These are phyloP conservation scores for Boeremia exigua DNA, from an alignment of 2,329 filamentous ascomycete genomes.

Conservation along the genomic window DNA sequence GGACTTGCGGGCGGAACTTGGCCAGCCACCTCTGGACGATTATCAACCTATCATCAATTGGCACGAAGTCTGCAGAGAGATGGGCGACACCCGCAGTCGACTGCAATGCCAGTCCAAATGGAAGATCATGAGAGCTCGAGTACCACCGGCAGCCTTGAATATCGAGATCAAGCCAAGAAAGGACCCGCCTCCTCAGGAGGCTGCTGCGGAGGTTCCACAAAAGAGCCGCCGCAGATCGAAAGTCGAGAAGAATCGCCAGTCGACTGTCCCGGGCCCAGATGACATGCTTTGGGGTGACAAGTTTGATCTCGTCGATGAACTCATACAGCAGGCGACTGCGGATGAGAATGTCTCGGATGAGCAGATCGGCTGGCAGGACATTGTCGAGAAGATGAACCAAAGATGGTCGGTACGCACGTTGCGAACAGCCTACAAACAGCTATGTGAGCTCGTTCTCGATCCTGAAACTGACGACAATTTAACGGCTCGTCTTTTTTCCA, in stretches of 20 bases:
- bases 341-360: constrained; percentile 31
- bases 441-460: constrained; percentile 17
- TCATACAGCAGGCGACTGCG: constrained; percentile 20
- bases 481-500: constrained; percentile 23
- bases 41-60: constrained; percentile 67
- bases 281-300: constrained; percentile 52
- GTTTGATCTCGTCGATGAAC: constrained; percentile 49
- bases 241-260: background rate
- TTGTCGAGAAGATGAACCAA: constrained; percentile 7
- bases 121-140: constrained; percentile 48
- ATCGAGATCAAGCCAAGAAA: constrained; percentile 23
- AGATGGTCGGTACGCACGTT: constrained; percentile 30
- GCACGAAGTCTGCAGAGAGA: constrained; percentile 66
- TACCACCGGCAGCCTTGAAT: constrained; percentile 12
- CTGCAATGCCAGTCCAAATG: constrained; percentile 74
- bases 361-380: constrained; percentile 44
- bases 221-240: constrained; percentile 3
- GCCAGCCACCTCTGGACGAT: constrained; percentile 35
- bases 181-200: background rate
- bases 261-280: constrained; percentile 18
- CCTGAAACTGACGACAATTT: constrained; percentile 10
- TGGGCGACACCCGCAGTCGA: constrained; percentile 67
- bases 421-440: constrained; percentile 26
- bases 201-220: background rate
- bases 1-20: constrained; percentile 24